Base-by-base conservation (phyloP, 208 protist species). In the Leishmania amazonensis region DNA sequence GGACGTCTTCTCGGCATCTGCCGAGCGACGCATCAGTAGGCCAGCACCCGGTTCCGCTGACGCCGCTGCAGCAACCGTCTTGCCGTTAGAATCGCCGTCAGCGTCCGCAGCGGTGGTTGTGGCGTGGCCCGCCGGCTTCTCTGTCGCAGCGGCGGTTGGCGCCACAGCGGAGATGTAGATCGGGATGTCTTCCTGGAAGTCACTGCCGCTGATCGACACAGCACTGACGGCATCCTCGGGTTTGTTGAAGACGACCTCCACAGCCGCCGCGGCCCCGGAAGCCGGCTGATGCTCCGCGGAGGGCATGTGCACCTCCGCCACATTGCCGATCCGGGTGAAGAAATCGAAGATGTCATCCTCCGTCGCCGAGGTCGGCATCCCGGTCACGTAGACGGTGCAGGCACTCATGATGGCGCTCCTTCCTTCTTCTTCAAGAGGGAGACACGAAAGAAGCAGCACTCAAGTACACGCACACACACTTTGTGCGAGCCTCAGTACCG, bases 281-380 rank as follows among this genome's bases (percentile, higher is more conserved):
- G 65, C 11, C n/a, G 49, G 21, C 40, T 79, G 53, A 9, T 51
- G 42, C 75, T 67, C 40, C 3, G 70, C 75, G 5, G 73, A 73
- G 5, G 81, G 75, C 76, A 95, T 72, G 57, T 71, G 78, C 80
- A 93, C 91, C 38, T 68, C 73, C 24, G 83, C 79, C 35, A 95
- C 88, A 28, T 87, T 76, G 75, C 93, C 93, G 47, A 90, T 84
- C 70, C 89, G 90, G 42, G 76, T 87, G 81, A 97, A 95, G 78
- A 94, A 95, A 24, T 94, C 92, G 17, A 85, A 84, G 47, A 97
- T 74, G 68, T 86, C 84, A 8, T 94, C 91, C 71, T 93, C 86
- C 24, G 76, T 85, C 47, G 81, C 83, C 21, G 83, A 81, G 76
- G 88, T 79, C 13, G 91, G 87, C 75, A 96, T 75, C 7, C 91